Evolutionary conservation across 1,284 basidiomycete genomes (phyloP).

Genomic region (Naganishia cerealis): DNA sequence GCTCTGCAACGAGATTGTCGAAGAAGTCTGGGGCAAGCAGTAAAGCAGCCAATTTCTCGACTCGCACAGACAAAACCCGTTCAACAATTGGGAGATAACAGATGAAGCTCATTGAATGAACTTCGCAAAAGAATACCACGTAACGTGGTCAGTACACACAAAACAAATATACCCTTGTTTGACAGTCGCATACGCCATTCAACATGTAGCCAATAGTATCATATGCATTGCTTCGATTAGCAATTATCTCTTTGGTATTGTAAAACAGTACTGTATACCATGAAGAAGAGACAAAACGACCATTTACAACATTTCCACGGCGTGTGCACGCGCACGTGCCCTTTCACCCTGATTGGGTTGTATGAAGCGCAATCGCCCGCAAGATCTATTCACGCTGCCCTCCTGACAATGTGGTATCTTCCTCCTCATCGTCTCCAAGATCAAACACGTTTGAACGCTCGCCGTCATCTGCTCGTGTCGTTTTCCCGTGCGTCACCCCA

Average conservation of each 20-base stretch:
- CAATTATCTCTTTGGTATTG: background rate
- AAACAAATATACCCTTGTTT: slow-evolving; percentile 7
- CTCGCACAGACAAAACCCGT: slow-evolving; percentile 1
- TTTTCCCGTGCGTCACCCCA: background rate
- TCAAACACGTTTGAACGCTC: background rate
- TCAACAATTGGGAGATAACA: slow-evolving; percentile 22
- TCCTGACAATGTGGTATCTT: background rate
- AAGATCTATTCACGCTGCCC: background rate
- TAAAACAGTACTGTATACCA: background rate
- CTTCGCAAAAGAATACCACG: background rate
- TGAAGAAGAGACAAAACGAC: background rate
- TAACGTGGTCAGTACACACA: slow-evolving; percentile 1
- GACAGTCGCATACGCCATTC: slow-evolving; percentile 13
- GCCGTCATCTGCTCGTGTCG: background rate
- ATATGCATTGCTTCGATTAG: background rate
- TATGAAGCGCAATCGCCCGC: background rate
- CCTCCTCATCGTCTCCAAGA: slow-evolving; percentile 28
- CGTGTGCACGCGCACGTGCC: background rate
- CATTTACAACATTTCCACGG: background rate
- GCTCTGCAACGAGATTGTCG: slow-evolving; percentile 38
- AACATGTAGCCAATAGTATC: slow-evolving; percentile 27
- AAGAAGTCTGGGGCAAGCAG: slow-evolving; percentile 42
- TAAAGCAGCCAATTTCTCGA: background rate
- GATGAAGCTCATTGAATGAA: too few species aligned
- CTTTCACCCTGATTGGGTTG: background rate